Evolutionary conservation across 371 early-diverging fungal species (phyloP).

Genomic region (Mucor irregularis): DNA sequence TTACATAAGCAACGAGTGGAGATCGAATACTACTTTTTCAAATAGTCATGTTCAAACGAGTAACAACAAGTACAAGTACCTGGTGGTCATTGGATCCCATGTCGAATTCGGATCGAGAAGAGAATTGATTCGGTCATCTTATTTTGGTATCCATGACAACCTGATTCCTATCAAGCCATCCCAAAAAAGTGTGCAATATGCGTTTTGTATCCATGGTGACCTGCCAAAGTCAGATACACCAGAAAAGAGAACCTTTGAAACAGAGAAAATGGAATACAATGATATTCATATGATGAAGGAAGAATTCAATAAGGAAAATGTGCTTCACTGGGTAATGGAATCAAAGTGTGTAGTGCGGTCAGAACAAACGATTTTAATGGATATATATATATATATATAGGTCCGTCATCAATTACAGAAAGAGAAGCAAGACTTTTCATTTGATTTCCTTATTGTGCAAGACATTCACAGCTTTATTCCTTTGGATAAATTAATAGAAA

Average conservation of each 20-base stretch:
- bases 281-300: conserved; percentile 32
- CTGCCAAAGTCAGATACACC: conserved; percentile 30
- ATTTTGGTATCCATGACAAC: conserved; percentile 56
- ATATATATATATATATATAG: too few relatives aligned
- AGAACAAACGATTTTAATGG: too few relatives aligned
- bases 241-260: conserved; percentile 43
- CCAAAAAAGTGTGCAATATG: conserved; percentile 42
- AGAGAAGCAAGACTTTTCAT: conserved; percentile 14
- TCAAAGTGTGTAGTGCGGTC: too few relatives aligned
- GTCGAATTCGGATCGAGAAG: conserved; percentile 38
- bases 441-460: conserved; percentile 42
- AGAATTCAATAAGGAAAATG: conserved; percentile 30
- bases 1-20: background rate
- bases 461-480: conserved; percentile 40
- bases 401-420: too few relatives aligned
- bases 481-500: conserved; percentile 25
- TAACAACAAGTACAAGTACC: conserved; percentile 10
- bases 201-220: conserved; percentile 52
- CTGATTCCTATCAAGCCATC: conserved; percentile 43
- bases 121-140: conserved; percentile 46
- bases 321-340: conserved; percentile 40
- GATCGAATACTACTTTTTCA: too few relatives aligned
- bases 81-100: conserved; percentile 54
- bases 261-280: conserved; percentile 58
- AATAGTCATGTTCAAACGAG: too few relatives aligned